phyloP scores from a whole-genome alignment of 495 filamentous ascomycete species.

The Penicillium bialowiezense region DNA sequence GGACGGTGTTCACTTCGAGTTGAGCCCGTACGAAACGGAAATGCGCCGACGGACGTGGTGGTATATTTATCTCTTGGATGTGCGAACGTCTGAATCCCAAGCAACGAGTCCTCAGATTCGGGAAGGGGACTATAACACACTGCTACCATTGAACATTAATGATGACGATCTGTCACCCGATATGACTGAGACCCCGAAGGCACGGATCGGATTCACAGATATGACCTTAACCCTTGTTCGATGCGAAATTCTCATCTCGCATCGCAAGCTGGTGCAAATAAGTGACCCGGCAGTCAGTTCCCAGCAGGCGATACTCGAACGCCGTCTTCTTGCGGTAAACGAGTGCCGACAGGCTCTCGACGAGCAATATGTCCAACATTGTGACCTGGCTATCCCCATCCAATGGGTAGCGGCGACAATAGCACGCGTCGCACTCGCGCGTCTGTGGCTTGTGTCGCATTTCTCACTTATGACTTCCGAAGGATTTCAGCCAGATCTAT shows the following conservation, averaged over 20 bases:
- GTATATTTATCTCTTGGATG: constrained; percentile 11
- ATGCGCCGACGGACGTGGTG: constrained; percentile 16
- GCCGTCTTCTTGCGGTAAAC: constrained; percentile 3
- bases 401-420: constrained; percentile 67
- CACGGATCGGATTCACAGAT: constrained; percentile 58
- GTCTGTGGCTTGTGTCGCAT: constrained; percentile 55
- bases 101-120: constrained; percentile 4
- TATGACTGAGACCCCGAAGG: constrained; percentile 31
- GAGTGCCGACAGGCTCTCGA: constrained; percentile 22
- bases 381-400: constrained; percentile 54
- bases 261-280: constrained; percentile 22
- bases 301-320: not conserved
- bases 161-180: constrained; percentile 10
- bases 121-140: not conserved
- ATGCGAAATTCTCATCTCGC: constrained; percentile 44
- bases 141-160: constrained; percentile 12
- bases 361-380: constrained; percentile 56
- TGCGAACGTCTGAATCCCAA: constrained; percentile 2
- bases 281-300: not conserved
- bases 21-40: constrained; percentile 14
- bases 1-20: constrained; percentile 56
- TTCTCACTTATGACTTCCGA: constrained; percentile 47
- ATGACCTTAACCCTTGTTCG: constrained; percentile 71
- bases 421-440: constrained; percentile 59
- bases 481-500: constrained; percentile 39